These are phyloP conservation scores for Sonneratia caseolaris DNA, from an alignment of 345 rosid genomes.

Conservation along the genomic window DNA sequence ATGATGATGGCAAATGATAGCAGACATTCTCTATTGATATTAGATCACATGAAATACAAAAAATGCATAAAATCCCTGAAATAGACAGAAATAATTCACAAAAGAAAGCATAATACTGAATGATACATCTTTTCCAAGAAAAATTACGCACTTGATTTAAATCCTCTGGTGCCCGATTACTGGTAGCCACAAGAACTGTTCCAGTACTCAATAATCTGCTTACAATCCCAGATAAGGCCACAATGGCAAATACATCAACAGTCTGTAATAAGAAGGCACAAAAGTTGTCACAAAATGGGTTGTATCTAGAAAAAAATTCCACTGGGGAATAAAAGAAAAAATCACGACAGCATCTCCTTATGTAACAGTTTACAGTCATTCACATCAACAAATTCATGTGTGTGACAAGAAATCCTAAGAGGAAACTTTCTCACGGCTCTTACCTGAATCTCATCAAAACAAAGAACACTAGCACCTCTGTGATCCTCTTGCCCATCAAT, in stretches of 20 bases:
- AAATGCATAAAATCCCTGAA: not conserved
- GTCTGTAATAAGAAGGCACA: slow-evolving; percentile 53
- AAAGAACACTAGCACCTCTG: slow-evolving; percentile 76
- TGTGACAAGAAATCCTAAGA: not conserved
- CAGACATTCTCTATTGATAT: not conserved
- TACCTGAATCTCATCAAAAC: slow-evolving; percentile 97
- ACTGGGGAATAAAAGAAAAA: not conserved
- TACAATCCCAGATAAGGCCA: slow-evolving; percentile 95
- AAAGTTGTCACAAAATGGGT: slow-evolving; percentile 11
- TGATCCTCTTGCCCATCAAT: slow-evolving; percentile 40
- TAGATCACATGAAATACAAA: not conserved
- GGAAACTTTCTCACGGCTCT: not conserved
- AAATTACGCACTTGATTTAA: slow-evolving; percentile 60
- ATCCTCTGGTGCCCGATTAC: slow-evolving; percentile 86
- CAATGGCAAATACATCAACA: slow-evolving; percentile 94
- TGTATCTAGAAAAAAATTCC: slow-evolving; percentile 5
- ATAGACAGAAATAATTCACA: not conserved
- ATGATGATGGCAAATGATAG: not conserved
- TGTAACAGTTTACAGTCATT: not conserved
- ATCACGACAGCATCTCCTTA: not conserved
- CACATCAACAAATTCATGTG: not conserved
- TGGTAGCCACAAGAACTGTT: slow-evolving; percentile 87
- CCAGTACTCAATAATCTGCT: slow-evolving; percentile 83
- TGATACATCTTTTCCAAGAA: not conserved
- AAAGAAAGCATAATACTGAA: not conserved